A percentile compares a stretch with the other conserved stretches of the same genome.
Conservation (phyloP, 208 protist genomes). For the Trypanosomatidae sp. region DNA sequence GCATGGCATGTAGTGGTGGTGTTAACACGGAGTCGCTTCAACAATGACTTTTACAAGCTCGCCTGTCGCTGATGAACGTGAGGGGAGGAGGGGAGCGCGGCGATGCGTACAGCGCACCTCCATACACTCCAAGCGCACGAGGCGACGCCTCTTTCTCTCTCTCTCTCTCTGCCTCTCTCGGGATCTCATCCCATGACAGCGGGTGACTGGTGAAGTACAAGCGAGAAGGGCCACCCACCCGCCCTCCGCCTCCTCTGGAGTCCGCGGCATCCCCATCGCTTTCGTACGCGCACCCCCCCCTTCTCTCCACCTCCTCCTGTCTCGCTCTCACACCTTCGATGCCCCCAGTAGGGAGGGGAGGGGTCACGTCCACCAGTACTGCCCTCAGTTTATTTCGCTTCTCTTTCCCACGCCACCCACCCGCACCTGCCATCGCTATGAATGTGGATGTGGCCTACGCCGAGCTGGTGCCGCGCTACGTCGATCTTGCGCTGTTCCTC, state of each 20-base stretch:
- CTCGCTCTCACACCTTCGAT: background rate
- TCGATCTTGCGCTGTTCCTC: slow-evolving; percentile 61
- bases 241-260: background rate
- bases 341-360: background rate
- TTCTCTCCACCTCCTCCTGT: background rate
- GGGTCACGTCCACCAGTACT: background rate
- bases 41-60: background rate
- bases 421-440: slow-evolving; percentile 5
- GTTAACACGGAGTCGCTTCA: too few relatives aligned
- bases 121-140: background rate
- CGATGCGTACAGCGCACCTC: background rate
- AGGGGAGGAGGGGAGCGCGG: background rate
- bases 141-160: background rate
- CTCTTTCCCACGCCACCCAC: background rate
- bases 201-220: background rate
- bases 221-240: background rate
- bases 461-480: slow-evolving; percentile 37
- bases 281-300: background rate
- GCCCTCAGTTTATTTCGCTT: background rate
- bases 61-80: background rate
- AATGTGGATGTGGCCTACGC: slow-evolving; percentile 19
- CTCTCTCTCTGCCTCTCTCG: background rate
- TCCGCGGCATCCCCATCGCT: background rate
- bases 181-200: background rate
- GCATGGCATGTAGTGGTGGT: background rate